Evolutionary conservation across 805 yeast genomes (phyloP), one percentile per base, ranked within the genome.

Genomic region (Isabelozyma rhagii): DNA sequence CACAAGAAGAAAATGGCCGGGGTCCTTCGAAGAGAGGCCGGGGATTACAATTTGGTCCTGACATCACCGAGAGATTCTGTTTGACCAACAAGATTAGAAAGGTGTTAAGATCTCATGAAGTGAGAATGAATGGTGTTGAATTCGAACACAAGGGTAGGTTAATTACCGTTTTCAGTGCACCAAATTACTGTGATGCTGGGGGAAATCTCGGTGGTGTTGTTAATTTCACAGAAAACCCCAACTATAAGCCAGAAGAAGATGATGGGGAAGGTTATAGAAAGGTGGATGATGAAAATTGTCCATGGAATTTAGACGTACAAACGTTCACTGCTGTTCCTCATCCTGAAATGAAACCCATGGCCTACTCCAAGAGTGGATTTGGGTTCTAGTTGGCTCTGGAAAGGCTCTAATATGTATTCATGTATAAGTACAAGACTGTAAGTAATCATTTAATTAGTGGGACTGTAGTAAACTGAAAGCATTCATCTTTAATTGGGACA

Each of bases 1-100:
- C 99, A 0, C 97, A 91, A 67, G 74, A 75, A 0, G 75, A 71
- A 11, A 71, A 80, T 15, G 99, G 98, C 6, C 79, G 96, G 36
- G 82, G 90, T 1, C 89, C 94, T 5, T 87, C 96, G 18, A 91
- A 91, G 68, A 82, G 99, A 66, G 99, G 99, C 41, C 83, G 93
- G 49, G 98, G 98, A 29, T 81, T 89, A 67, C 97, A 94, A 65
- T 94, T 94, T 67, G 99, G 99, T 1, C 97, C 97, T 8, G 98
- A 94, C 64, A 81, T 94, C 52, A 93, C 99, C 4, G 83, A 82
- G 45, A 65, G 79, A 40, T 94, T 93, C 76, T 82, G 96, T 60
- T 75, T 84, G 42, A 65, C 65, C 41, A 94, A 94, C 67, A 77
- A 80, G 31, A 74, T 94, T 52, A 80, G 85, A 59, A 92, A 89